Percentiles rank a stretch among this genome's conserved stretches.
phyloP scores from a whole-genome alignment of 192 early-diverging fungal species.

The Coemansia sp. region DNA sequence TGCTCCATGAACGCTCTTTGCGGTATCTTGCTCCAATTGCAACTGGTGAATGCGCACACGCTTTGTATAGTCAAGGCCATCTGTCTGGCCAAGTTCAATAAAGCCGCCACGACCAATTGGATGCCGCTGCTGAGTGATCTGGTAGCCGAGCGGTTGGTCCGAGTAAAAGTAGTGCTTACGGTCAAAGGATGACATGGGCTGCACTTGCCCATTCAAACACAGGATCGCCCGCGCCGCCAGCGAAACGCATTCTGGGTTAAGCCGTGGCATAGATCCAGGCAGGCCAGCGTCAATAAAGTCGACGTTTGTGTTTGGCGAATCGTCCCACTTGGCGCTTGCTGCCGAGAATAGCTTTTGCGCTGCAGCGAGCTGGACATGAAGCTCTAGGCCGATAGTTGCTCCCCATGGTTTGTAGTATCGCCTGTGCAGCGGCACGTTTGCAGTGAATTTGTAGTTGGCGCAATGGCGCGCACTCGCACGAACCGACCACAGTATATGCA shows the following conservation, averaged over 20 bases:
- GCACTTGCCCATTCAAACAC: slow-evolving; percentile 66
- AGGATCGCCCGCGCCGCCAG: slow-evolving; percentile 73
- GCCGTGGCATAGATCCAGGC: slow-evolving; percentile 78
- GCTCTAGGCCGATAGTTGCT: slow-evolving; percentile 84
- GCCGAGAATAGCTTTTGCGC: slow-evolving; percentile 85
- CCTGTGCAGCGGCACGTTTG: neutral
- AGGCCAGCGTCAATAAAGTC: slow-evolving; percentile 78
- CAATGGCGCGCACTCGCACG: neutral
- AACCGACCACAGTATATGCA: neutral
- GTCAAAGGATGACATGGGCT: slow-evolving; percentile 74
- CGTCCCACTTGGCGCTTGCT: slow-evolving; percentile 40
- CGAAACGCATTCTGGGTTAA: slow-evolving; percentile 75
- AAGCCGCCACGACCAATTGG: slow-evolving; percentile 78
- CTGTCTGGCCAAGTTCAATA: slow-evolving; percentile 58
- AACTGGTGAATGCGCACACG: slow-evolving; percentile 76
- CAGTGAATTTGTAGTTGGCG: neutral
- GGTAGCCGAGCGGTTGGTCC: slow-evolving; percentile 90
- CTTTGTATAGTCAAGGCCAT: slow-evolving; percentile 59
- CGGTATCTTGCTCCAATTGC: slow-evolving; percentile 93
- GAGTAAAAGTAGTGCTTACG: slow-evolving; percentile 97
- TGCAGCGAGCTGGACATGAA: slow-evolving; percentile 81
- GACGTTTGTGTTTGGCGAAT: slow-evolving; percentile 74
- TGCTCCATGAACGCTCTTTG: slow-evolving; percentile 73
- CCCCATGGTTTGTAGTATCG: slow-evolving; percentile 50
- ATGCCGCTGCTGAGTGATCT: slow-evolving; percentile 87